Evolutionary conservation across 768 basidiomycete species (phyloP), one percentile per base, ranked within the genome.

Genomic region (Hygrophoropsis aurantiaca): DNA sequence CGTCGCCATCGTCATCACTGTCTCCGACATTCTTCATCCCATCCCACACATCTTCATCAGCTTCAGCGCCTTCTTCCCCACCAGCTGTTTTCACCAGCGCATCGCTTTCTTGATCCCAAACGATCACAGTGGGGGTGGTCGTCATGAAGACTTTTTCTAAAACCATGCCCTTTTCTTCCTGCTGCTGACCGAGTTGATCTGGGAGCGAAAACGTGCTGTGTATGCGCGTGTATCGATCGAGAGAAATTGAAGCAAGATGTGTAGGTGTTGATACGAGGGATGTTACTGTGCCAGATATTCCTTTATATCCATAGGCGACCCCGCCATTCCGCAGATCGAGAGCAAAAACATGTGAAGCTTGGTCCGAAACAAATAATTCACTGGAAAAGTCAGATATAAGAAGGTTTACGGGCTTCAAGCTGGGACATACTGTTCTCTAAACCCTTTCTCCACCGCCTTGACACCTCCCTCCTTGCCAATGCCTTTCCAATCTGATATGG

Each of bases 211-310:
- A 73, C 3, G 77, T 75, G 54, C 77, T 82, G 60, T 90, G 87
- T 36, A 91, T 67, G 26, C 90, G 81, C 18, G 79, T 65, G 64
- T 79, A 90, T 34, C 86, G 80, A 62, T 91, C 89, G 36, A 81
- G 69, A 13, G 87, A 73, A 1, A 77, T 72, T 1, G 88, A 89
- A 2, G 75, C 80, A 32, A 92, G 58, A 21, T 74, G 54, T 5
- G 69, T 66, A 2, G 80, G 73, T 7, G 82, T 74, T 9, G 77
- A 63, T 2, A 87, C 79, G 24, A 89, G 64, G 3, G 87, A 84
- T 10, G 73, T 75, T 19, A 90, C 74, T 19, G 87, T 77, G 20
- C 87, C 90, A 2, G 89, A 76, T 46, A 92, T 62, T 82, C 87
- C 84, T 73, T 83, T 81, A 59, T 89, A 90, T 5, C 80, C 75